These are phyloP conservation scores for Hylodesmum podocarpum DNA, from an alignment of 306 rosid species.

Conservation along the genomic window DNA sequence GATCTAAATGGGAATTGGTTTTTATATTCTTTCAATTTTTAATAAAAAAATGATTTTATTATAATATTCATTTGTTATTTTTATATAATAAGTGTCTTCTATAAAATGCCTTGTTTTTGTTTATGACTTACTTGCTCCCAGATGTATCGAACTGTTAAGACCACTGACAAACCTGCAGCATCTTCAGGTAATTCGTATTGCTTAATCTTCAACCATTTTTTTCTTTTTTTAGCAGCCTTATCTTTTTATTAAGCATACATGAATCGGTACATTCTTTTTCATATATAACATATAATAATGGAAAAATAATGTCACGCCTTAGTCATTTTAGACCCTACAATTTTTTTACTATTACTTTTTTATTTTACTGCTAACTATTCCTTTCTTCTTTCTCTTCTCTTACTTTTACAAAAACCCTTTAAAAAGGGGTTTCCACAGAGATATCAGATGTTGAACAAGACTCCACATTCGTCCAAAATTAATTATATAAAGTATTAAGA, in stretches of 20 bases:
- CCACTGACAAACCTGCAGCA: slow-evolving; percentile 93
- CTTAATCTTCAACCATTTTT: slow-evolving; percentile 31
- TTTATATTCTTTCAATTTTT: background rate
- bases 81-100: background rate
- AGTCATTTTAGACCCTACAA: slow-evolving; percentile 20
- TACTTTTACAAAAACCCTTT: slow-evolving; percentile 1
- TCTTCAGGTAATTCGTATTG: slow-evolving; percentile 93
- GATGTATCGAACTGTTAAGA: slow-evolving; percentile 98
- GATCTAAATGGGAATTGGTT: slow-evolving; percentile 23
- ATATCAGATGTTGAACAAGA: background rate
- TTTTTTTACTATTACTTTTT: slow-evolving; percentile 18
- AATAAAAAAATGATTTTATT: too few relatives aligned
- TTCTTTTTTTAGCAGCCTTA: slow-evolving; percentile 33
- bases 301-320: slow-evolving; percentile 14
- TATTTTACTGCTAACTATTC: background rate
- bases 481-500: background rate
- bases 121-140: slow-evolving; percentile 33
- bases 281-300: background rate
- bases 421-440: background rate
- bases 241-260: slow-evolving; percentile 21
- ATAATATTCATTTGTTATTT: background rate
- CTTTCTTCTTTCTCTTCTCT: background rate
- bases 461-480: slow-evolving; percentile 11
- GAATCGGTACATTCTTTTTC: background rate
- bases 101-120: slow-evolving; percentile 18